A percentile compares a stretch with the other conserved stretches of the same genome.
These are phyloP conservation scores for Manihot esculenta DNA, from an alignment of 441 rosid genomes.

Conservation along the genomic window DNA sequence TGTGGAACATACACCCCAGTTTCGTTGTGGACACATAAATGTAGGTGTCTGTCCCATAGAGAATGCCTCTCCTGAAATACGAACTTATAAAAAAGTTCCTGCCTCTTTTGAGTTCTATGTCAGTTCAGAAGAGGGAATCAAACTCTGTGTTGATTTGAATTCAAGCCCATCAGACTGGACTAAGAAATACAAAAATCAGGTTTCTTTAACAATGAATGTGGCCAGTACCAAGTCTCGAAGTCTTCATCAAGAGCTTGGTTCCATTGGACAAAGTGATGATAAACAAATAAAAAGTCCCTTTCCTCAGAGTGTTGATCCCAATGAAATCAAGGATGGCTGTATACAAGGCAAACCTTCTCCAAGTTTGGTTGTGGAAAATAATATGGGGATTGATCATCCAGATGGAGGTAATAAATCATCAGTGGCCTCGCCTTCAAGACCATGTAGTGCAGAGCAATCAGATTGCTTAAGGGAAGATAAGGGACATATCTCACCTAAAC, in stretches of 20 bases:
- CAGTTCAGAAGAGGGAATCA: conserved; percentile 69
- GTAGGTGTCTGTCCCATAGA: conserved; percentile 33
- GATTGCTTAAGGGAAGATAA: conserved; percentile 34
- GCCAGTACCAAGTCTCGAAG: conserved; percentile 38
- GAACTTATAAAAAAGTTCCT: conserved; percentile 29
- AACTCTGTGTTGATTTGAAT: conserved; percentile 73
- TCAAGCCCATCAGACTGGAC: conserved; percentile 72
- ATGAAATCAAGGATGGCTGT: conserved; percentile 33
- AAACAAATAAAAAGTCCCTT: conserved; percentile 37
- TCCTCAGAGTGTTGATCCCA: conserved; percentile 30
- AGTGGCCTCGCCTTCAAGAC: conserved; percentile 25
- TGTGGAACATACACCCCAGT: conserved; percentile 28
- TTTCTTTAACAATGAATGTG: conserved; percentile 46
- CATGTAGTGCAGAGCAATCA: conserved; percentile 28
- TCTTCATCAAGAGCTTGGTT: conserved; percentile 41
- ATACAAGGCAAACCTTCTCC: conserved; percentile 31
- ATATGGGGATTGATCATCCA: conserved; percentile 28
- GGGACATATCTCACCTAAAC: conserved; percentile 30
- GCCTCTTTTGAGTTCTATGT: conserved; percentile 70
- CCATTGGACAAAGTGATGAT: conserved; percentile 39
- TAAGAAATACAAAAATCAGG: conserved; percentile 52
- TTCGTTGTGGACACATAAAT: conserved; percentile 29
- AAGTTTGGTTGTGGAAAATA: conserved; percentile 31
- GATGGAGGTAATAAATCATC: conserved; percentile 37
- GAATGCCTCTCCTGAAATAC: conserved; percentile 20